phyloP scores from a whole-genome alignment of 2,329 filamentous ascomycete genomes.

The Fusarium nurragi region DNA sequence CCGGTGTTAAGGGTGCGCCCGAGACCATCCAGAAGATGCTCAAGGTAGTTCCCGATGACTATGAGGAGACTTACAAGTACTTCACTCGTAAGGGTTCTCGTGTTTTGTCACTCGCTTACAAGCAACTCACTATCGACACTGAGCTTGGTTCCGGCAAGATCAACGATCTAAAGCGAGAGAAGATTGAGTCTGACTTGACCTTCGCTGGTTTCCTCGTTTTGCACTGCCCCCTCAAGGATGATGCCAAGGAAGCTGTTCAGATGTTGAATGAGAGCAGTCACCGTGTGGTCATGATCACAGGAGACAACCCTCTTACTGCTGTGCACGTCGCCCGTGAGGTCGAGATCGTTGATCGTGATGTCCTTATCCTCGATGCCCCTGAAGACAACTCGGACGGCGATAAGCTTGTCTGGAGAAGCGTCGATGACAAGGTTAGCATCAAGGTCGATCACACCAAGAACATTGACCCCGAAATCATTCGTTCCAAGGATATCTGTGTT shows the following conservation, averaged over 20 bases:
- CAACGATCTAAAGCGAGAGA: conserved; percentile 93
- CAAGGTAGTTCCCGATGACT: conserved; percentile 80
- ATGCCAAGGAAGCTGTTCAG: conserved; percentile 90
- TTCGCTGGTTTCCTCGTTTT: conserved; percentile 97
- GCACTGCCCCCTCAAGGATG: conserved; percentile 95
- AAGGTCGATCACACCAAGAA: conserved; percentile 84
- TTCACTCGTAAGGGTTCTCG: conserved; percentile 96
- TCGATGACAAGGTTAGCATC: conserved; percentile 89
- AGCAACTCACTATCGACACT: conserved; percentile 82
- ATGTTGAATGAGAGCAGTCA: conserved; percentile 99
- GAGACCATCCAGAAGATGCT: conserved; percentile 98
- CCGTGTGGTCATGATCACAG: conserved; percentile 98
- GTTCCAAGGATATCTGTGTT: conserved; percentile 90
- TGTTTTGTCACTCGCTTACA: conserved; percentile 93
- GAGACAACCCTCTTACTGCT: conserved; percentile 95
- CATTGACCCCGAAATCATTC: conserved; percentile 82
- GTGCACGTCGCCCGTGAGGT: conserved; percentile 95
- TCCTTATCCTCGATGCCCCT: conserved; percentile 92
- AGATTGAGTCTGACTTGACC: conserved; percentile 82
- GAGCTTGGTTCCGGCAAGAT: conserved; percentile 87
- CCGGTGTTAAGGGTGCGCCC: conserved; percentile 94
- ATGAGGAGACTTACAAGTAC: conserved; percentile 98
- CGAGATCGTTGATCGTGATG: conserved; percentile 96
- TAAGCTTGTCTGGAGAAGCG: conserved; percentile 90
- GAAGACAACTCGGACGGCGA: conserved; percentile 86